These are phyloP conservation scores for Rhodocollybia butyracea DNA, from an alignment of 768 basidiomycete species.

Conservation along the genomic window DNA sequence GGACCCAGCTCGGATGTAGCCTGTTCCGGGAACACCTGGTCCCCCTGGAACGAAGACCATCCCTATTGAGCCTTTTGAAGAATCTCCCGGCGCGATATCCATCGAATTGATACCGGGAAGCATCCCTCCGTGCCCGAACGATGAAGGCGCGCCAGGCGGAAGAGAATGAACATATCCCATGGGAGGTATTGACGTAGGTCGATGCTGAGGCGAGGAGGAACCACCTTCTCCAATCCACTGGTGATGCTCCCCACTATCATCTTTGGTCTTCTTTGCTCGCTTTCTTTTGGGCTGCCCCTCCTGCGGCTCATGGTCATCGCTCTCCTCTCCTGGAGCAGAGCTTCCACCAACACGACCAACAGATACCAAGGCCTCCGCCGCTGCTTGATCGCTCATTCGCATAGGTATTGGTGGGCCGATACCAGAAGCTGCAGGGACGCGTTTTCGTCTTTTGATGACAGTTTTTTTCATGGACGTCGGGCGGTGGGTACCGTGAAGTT, in stretches of 20 bases:
- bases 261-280: slow-evolving; percentile 36
- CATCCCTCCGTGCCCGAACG: not conserved
- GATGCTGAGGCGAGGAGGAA: slow-evolving; percentile 31
- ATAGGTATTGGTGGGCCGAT: slow-evolving; percentile 17
- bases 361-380: slow-evolving; percentile 84
- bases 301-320: slow-evolving; percentile 36
- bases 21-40: slow-evolving; percentile 15
- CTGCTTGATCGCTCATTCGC: slow-evolving; percentile 79
- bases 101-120: slow-evolving; percentile 6
- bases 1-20: slow-evolving; percentile 63
- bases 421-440: slow-evolving; percentile 87
- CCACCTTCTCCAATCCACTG: slow-evolving; percentile 29
- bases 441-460: slow-evolving; percentile 96
- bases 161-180: not conserved
- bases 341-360: slow-evolving; percentile 53
- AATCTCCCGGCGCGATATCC: not conserved
- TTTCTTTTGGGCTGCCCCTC: slow-evolving; percentile 53
- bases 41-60: slow-evolving; percentile 7
- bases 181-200: slow-evolving; percentile 5
- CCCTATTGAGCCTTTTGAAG: not conserved
- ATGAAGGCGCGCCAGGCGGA: not conserved
- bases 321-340: slow-evolving; percentile 32
- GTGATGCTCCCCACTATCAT: slow-evolving; percentile 31
- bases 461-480: slow-evolving; percentile 99
- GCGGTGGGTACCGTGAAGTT: slow-evolving; percentile 94